A percentile compares a stretch with the other conserved stretches of the same genome.
These are phyloP conservation scores for Dictyostelium citrinum DNA, from an alignment of 78 protist genomes.

Conservation along the genomic window DNA sequence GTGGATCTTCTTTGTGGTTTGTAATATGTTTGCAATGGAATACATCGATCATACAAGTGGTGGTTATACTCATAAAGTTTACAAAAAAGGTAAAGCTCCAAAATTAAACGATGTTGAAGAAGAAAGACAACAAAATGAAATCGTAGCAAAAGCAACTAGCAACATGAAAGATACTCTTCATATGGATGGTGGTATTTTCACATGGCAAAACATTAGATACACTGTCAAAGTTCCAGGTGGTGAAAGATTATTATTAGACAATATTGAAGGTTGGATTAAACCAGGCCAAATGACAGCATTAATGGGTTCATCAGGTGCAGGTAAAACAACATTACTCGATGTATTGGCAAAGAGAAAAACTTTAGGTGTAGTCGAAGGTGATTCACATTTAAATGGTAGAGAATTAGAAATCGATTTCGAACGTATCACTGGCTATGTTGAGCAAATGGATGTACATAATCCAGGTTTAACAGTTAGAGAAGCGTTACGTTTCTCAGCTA, in stretches of 20 bases:
- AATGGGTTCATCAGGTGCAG: conserved; percentile 86
- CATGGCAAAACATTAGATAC: conserved; percentile 50
- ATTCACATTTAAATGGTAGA: conserved; percentile 81
- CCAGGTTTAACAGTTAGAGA: conserved; percentile 71
- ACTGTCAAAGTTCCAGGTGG: conserved; percentile 48
- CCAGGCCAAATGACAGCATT: conserved; percentile 84
- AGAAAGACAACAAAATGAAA: conserved; percentile 9
- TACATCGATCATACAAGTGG: conserved; percentile 60
- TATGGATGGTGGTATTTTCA: conserved; percentile 57
- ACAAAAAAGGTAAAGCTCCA: conserved; percentile 77
- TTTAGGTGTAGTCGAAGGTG: conserved; percentile 81
- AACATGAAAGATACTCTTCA: conserved; percentile 33
- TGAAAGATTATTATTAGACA: conserved; percentile 32
- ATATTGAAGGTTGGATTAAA: conserved; percentile 53
- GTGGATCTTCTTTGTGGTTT: conserved; percentile 24
- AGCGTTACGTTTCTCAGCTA: conserved; percentile 60
- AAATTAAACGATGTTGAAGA: conserved; percentile 59
- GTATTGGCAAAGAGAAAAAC: conserved; percentile 88
- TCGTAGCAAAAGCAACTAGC: conserved; percentile 60
- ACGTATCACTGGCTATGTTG: conserved; percentile 78
- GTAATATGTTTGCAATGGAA: conserved; percentile 60
- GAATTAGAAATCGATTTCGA: conserved; percentile 67
- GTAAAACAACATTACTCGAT: conserved; percentile 92
- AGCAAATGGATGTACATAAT: conserved; percentile 77
- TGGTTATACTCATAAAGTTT: conserved; percentile 77